A percentile compares a stretch with the other conserved stretches of the same genome.
phyloP scores from a whole-genome alignment of 768 basidiomycete genomes.

The Neoboletus brunneissimus region DNA sequence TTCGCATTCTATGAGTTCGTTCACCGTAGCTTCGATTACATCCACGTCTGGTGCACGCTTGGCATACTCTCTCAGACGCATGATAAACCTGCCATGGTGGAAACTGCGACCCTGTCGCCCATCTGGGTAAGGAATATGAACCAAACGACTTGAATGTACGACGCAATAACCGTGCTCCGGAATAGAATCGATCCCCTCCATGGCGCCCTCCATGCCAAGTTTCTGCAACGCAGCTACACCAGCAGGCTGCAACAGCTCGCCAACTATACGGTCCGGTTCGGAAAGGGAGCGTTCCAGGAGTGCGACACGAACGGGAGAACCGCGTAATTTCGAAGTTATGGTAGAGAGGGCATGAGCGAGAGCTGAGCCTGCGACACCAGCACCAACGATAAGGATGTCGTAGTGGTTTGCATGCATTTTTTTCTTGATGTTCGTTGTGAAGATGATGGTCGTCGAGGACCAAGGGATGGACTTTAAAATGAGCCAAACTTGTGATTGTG shows the following conservation, averaged over 20 bases:
- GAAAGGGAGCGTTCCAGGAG: constrained; percentile 88
- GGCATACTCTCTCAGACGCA: constrained; percentile 69
- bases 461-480: neutral
- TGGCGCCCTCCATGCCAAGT: constrained; percentile 71
- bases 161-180: constrained; percentile 86
- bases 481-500: neutral
- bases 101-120: constrained; percentile 76
- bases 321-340: constrained; percentile 39
- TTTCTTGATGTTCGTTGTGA: neutral
- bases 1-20: constrained; percentile 64
- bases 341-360: constrained; percentile 83
- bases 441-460: neutral
- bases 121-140: constrained; percentile 87
- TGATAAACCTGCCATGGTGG: constrained; percentile 91
- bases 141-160: constrained; percentile 53
- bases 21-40: constrained; percentile 81
- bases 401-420: constrained; percentile 37
- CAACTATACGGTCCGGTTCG: constrained; percentile 95
- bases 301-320: constrained; percentile 68
- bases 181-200: constrained; percentile 88
- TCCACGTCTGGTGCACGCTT: constrained; percentile 61
- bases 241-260: constrained; percentile 93
- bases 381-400: constrained; percentile 88
- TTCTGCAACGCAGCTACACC: constrained; percentile 73
- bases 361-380: constrained; percentile 84